phyloP scores from a whole-genome alignment of 352 stramenopile species.

The Globisporangium perplexum region DNA sequence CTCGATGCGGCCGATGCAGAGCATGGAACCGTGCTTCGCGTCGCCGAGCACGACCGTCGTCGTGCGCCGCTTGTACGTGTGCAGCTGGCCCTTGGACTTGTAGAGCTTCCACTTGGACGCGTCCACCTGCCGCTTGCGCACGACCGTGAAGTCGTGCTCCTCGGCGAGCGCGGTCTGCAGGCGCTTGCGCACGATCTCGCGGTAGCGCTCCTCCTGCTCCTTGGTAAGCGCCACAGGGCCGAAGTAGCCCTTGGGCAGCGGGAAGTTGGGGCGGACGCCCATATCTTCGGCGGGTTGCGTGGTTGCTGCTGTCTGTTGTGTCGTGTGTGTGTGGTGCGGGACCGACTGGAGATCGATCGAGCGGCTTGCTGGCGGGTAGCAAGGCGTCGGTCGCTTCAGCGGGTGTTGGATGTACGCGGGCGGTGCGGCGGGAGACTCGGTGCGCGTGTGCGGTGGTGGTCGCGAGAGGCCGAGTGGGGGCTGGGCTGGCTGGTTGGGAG shows the following conservation, averaged over 20 bases:
- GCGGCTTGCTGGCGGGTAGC: background rate
- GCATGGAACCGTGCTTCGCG: slow-evolving; percentile 12
- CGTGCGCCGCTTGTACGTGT: slow-evolving; percentile 28
- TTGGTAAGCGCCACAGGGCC: slow-evolving; percentile 16
- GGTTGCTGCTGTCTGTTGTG: background rate
- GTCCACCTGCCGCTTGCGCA: slow-evolving; percentile 21
- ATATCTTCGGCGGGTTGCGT: background rate
- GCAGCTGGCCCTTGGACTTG: slow-evolving; percentile 29
- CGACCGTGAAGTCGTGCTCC: slow-evolving; percentile 12
- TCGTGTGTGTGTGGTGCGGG: background rate
- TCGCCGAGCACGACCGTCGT: slow-evolving; percentile 4
- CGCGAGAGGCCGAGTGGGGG: background rate
- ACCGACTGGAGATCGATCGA: background rate
- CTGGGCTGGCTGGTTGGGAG: background rate
- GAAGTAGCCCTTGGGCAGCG: slow-evolving; percentile 18
- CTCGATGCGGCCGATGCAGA: slow-evolving; percentile 28
- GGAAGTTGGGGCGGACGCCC: slow-evolving; percentile 13
- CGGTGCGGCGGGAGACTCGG: background rate
- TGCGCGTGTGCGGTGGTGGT: background rate
- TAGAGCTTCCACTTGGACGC: slow-evolving; percentile 41
- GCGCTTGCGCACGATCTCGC: slow-evolving; percentile 10
- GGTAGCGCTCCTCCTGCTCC: slow-evolving; percentile 26
- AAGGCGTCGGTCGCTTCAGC: background rate
- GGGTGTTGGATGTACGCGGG: background rate
- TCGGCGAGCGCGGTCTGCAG: slow-evolving; percentile 9